Evolutionary conservation across 768 basidiomycete species (phyloP).

Genomic region (Rubroboletus pulcherrimus): DNA sequence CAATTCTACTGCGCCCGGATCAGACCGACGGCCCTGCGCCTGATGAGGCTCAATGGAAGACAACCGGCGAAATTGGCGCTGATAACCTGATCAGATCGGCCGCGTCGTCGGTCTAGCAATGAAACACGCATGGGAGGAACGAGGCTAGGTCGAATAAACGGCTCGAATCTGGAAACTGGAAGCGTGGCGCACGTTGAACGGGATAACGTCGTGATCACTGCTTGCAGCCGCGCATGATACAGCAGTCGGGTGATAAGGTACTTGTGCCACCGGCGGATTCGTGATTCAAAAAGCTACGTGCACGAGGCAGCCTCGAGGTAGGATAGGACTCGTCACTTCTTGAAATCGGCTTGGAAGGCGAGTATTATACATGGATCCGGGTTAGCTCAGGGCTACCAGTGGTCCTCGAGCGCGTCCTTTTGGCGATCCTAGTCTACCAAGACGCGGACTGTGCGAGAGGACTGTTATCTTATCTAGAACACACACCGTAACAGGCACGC

Average conservation of each 20-base stretch:
- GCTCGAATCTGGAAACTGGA: too few relatives aligned
- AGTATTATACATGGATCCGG: too few relatives aligned
- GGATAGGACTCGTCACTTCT: neutral
- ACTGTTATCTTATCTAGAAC: conserved; percentile 10
- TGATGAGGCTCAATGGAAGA: neutral
- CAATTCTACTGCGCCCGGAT: neutral
- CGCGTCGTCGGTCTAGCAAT: neutral
- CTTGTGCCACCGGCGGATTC: neutral
- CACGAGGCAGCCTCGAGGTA: conserved; percentile 18
- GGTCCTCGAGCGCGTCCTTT: neutral
- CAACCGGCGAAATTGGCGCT: neutral
- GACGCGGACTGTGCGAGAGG: too few relatives aligned
- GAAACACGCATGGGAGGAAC: neutral
- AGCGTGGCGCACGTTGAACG: too few relatives aligned
- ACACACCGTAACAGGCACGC: neutral
- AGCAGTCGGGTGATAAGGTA: neutral
- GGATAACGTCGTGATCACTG: too few relatives aligned
- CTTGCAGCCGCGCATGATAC: neutral
- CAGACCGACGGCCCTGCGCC: neutral
- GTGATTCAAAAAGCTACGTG: too few relatives aligned
- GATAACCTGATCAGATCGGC: too few relatives aligned
- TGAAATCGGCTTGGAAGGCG: neutral
- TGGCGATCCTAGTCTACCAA: neutral
- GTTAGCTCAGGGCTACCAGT: too few relatives aligned
- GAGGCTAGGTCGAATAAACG: too few relatives aligned